A percentile compares a stretch with the other conserved stretches of the same genome.
phyloP scores from a whole-genome alignment of 352 stramenopile species.

The Halophytophthora batemanensis region DNA sequence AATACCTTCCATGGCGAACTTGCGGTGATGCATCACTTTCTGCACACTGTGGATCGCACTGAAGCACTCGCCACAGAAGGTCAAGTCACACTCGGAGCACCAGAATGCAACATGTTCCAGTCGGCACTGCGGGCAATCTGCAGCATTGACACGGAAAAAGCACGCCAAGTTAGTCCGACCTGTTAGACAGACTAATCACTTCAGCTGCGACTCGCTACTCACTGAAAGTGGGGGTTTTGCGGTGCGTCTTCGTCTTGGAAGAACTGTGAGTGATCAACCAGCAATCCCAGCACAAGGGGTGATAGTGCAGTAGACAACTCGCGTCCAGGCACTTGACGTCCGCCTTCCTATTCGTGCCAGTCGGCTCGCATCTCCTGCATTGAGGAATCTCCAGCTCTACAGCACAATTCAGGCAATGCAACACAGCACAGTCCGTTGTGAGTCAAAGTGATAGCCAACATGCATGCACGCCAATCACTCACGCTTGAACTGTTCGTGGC shows the following conservation, averaged over 20 bases:
- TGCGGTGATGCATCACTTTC: slow-evolving; percentile 30
- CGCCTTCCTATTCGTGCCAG: slow-evolving; percentile 10
- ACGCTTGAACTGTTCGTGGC: slow-evolving; percentile 30
- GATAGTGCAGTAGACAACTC: slow-evolving; percentile 8
- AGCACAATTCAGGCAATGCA: neutral
- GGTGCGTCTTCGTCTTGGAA: slow-evolving; percentile 16
- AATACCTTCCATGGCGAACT: slow-evolving; percentile 41
- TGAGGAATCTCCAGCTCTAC: slow-evolving; percentile 24
- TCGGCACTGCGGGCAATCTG: slow-evolving; percentile 67
- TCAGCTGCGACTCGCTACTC: slow-evolving; percentile 4
- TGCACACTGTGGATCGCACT: slow-evolving; percentile 41
- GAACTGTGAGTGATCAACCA: slow-evolving; percentile 21
- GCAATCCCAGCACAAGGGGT: slow-evolving; percentile 21
- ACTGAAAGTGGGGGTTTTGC: slow-evolving; percentile 25
- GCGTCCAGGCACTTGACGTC: slow-evolving; percentile 23
- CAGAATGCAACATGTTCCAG: slow-evolving; percentile 37
- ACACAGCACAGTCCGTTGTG: too few species aligned
- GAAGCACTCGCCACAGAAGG: slow-evolving; percentile 62
- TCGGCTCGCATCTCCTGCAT: slow-evolving; percentile 18
- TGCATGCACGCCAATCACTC: slow-evolving; percentile 1
- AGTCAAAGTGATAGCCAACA: neutral
- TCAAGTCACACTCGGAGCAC: slow-evolving; percentile 60
- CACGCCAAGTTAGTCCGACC: neutral
- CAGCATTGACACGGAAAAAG: slow-evolving; percentile 4
- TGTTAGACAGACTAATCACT: neutral